Evolutionary conservation across 2,329 filamentous ascomycete genomes (phyloP), one percentile per base, ranked within the genome.

Genomic region (Alternaria brassicae): DNA sequence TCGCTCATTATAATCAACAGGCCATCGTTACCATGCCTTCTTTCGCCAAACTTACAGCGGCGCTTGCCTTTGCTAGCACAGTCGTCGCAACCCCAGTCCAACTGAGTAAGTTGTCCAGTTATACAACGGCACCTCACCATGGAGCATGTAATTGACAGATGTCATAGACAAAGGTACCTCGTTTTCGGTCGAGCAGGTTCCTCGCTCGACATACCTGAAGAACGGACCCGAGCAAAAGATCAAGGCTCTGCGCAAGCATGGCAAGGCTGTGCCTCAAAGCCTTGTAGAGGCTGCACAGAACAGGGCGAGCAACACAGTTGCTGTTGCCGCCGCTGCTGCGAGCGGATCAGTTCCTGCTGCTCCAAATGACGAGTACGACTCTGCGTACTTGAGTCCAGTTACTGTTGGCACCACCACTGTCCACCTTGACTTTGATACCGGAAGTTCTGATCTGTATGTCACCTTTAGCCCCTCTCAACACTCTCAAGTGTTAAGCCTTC

Each of bases 341-440:
- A 77, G 65, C 45, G 81, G 81, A 40, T 65, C 72, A 51, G 79
- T 77, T 12, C 66, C 75, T 53, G 79, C 80, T 47, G 75, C 72
- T 36, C 80, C 81, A 12, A 71, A 73, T 56, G 80, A 82, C 54
- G 62, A 74, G 34, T 72, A 73, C 59, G 75, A 78, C 40, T 69
- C 68, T 7, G 63, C 68, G 13, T 76, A 74, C 57, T 60, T 75
- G 53, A 67, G 64, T 63, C 86, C 88, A 0, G 85, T 92, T 45
- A 82, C 80, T 2, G 80, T 92, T 62, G 91, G 90, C 42, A 78
- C 84, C 71, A 86, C 89, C 67, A 84, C 80, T 3, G 73, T 91
- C 62, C 84, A 87, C 59, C 74, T 93, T 60, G 89, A 91, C 72
- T 84, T 93, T 60, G 91, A 93, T 66, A 93, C 90, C 13, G 89